These are phyloP conservation scores for Candida fluviatilis DNA, from an alignment of 805 yeast species.

Conservation along the genomic window DNA sequence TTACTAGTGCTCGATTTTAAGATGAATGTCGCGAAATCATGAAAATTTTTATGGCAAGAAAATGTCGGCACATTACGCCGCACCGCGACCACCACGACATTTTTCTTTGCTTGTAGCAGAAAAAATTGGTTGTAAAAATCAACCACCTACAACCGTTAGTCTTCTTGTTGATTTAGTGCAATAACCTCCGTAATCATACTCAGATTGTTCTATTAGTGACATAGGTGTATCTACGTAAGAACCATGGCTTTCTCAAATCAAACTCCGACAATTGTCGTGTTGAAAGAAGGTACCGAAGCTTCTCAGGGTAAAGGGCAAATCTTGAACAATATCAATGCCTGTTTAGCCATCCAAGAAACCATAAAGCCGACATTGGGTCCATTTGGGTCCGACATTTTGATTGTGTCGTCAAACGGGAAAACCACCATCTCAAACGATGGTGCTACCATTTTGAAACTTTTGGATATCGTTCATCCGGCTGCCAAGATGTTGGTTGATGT, in stretches of 20 bases:
- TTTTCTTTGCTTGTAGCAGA: too few species aligned
- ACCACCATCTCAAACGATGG: constrained; percentile 98
- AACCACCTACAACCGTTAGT: too few species aligned
- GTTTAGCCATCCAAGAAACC: constrained; percentile 95
- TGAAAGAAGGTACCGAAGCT: constrained; percentile 96
- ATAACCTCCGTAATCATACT: too few species aligned
- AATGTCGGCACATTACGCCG: too few species aligned
- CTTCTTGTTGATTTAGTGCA: too few species aligned
- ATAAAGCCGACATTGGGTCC: constrained; percentile 95
- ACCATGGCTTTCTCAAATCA: constrained; percentile 85
- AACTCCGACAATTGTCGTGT: constrained; percentile 96
- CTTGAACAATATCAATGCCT: constrained; percentile 92
- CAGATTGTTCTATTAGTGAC: too few species aligned
- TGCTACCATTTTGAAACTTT: constrained; percentile 86
- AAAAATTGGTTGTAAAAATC: too few species aligned
- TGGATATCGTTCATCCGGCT: constrained; percentile 98
- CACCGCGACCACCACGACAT: too few species aligned
- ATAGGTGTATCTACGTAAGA: not conserved
- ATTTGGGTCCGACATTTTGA: constrained; percentile 89
- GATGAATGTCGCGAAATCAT: too few species aligned
- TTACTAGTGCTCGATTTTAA: too few species aligned
- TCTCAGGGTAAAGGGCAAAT: constrained; percentile 97
- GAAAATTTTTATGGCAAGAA: too few species aligned
- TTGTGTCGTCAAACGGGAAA: constrained; percentile 76
- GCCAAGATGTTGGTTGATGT: constrained; percentile 94